A percentile compares a stretch with the other conserved stretches of the same genome.
Conservation (phyloP, 1,284 basidiomycete species). For the Gomphus bonarii region DNA sequence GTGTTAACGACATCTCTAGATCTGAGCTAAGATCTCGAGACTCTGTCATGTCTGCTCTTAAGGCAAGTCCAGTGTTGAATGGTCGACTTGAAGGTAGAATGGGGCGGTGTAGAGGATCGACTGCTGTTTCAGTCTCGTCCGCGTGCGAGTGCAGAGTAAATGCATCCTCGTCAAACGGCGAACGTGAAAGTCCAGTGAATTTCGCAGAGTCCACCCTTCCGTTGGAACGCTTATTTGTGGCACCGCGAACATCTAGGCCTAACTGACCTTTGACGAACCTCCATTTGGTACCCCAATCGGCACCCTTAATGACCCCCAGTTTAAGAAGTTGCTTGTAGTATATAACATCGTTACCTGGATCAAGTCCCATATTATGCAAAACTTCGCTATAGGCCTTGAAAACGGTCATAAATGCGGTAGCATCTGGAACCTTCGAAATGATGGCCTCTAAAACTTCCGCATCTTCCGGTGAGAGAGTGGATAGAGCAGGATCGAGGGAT, state of each 20-base stretch:
- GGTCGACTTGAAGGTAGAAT: neutral
- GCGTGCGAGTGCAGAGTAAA: constrained; percentile 35
- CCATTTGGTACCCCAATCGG: constrained; percentile 74
- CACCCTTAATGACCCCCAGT: constrained; percentile 64
- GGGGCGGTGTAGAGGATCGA: neutral
- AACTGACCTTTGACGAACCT: constrained; percentile 48
- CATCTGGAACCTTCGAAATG: constrained; percentile 48
- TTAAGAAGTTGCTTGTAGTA: constrained; percentile 73
- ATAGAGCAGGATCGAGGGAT: constrained; percentile 8
- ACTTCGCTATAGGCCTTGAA: constrained; percentile 76
- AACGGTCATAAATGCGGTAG: constrained; percentile 64
- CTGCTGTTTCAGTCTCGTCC: constrained; percentile 17
- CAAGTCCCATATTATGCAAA: constrained; percentile 58
- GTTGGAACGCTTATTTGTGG: neutral
- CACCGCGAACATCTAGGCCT: constrained; percentile 15
- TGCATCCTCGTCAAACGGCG: constrained; percentile 28
- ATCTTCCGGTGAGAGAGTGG: constrained; percentile 42
- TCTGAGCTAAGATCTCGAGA: neutral
- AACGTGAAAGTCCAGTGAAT: constrained; percentile 2
- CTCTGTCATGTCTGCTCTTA: neutral
- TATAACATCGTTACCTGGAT: constrained; percentile 66
- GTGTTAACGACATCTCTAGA: constrained; percentile 20
- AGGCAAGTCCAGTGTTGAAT: constrained; percentile 10
- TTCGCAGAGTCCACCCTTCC: neutral
- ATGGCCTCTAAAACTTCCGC: constrained; percentile 66